Evolutionary conservation across 2,329 filamentous ascomycete species (phyloP).

Genomic region (Metarhizium humberi): DNA sequence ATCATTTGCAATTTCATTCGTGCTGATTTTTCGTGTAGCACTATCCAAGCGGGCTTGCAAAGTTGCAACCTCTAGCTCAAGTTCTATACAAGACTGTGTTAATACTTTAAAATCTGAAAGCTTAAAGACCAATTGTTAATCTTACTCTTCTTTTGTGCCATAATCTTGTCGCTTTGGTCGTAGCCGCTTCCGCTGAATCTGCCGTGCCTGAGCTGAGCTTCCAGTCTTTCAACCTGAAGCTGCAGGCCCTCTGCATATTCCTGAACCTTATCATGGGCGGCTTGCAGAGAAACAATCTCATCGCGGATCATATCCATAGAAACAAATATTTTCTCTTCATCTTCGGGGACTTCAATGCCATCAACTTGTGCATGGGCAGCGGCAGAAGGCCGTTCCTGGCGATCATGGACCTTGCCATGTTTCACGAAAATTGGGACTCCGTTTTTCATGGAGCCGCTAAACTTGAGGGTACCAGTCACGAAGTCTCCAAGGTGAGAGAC

Average conservation of each 20-base stretch:
- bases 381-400: conserved; percentile 21
- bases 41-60: conserved; percentile 54
- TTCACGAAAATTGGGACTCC: conserved; percentile 48
- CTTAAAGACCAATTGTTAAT: conserved; percentile 10
- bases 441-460: conserved; percentile 40
- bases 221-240: conserved; percentile 39
- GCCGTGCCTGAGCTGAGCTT: conserved; percentile 37
- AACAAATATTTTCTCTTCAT: conserved; percentile 49
- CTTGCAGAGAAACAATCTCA: conserved; percentile 45
- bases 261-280: conserved; percentile 46
- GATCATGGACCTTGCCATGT: conserved; percentile 40
- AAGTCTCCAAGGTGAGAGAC: conserved; percentile 48
- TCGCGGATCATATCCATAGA: conserved; percentile 54
- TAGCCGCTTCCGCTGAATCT: conserved; percentile 33
- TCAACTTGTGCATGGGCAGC: conserved; percentile 39
- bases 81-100: conserved; percentile 26
- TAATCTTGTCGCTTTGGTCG: conserved; percentile 33
- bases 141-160: conserved; percentile 48
- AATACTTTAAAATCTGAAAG: neutral
- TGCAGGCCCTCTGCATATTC: conserved; percentile 45
- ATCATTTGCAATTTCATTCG: conserved; percentile 55
- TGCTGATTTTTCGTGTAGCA: conserved; percentile 50
- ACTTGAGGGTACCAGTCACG: conserved; percentile 43
- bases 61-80: conserved; percentile 50
- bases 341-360: conserved; percentile 38